A percentile compares a stretch with the other conserved stretches of the same genome.
Conservation (phyloP, 2,329 filamentous ascomycete species). For the Xylaria sp. region DNA sequence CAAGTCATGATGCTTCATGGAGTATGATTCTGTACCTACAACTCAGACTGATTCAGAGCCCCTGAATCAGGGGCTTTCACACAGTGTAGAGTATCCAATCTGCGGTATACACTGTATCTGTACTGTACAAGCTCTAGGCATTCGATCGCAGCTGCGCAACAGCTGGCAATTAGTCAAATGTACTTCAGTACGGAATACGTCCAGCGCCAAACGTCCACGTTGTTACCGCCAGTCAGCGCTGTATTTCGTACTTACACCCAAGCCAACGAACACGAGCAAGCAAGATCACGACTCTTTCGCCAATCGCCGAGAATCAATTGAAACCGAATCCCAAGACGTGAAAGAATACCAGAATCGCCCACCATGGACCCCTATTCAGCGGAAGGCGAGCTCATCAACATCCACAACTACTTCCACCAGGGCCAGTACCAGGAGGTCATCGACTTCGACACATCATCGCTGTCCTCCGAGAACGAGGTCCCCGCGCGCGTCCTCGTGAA, state of each 20-base stretch:
- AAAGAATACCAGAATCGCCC: slow-evolving; percentile 1
- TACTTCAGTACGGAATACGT: neutral
- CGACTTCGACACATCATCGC: slow-evolving; percentile 74
- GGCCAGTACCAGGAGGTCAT: slow-evolving; percentile 83
- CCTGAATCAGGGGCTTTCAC: no score
- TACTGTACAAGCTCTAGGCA: neutral
- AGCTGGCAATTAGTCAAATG: neutral
- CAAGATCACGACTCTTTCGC: neutral
- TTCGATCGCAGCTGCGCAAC: neutral
- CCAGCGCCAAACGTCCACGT: slow-evolving; percentile 7
- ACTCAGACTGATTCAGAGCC: no score
- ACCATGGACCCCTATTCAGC: slow-evolving; percentile 65
- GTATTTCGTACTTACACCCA: neutral
- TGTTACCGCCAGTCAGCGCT: neutral
- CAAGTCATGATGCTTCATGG: no score
- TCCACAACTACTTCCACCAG: slow-evolving; percentile 66
- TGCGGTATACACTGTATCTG: neutral
- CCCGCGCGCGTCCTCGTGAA: slow-evolving; percentile 73
- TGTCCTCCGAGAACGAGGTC: slow-evolving; percentile 72
- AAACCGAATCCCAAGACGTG: neutral
- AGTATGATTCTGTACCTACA: no score
- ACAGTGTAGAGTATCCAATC: neutral
- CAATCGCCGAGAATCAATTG: neutral
- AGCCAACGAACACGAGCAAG: neutral
- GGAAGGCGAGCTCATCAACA: slow-evolving; percentile 66